Evolutionary conservation across 257 asterid genomes (phyloP), one percentile per base, ranked within the genome.

Genomic region (Schizonepeta tenuifolia): DNA sequence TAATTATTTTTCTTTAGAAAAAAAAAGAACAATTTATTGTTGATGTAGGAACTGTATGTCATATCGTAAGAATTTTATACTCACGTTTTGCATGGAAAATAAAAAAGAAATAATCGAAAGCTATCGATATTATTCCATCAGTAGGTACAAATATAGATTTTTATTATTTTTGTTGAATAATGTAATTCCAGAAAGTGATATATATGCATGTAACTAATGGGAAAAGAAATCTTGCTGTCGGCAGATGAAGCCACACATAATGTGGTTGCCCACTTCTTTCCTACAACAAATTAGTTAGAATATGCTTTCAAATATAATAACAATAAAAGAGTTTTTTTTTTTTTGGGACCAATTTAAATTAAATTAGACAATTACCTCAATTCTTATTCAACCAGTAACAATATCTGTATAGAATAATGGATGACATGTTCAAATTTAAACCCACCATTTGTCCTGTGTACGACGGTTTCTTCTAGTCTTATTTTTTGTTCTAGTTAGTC

Each of bases 181-280:
- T 33, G 46, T 20, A 24, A 35, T 63, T 9, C 9, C 10, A 73
- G 64, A 36, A 63, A 22, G 22, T 49, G 53, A 55, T 17, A 64
- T 40, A 7, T 5, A 7, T 35, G 35, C 49, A 38, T 20, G 26
- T 24, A 24, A 24, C 26, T 24, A 10, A 67, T 75, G 55, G 50
- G 74, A 9, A 72, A 68, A 61, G 20, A 76, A 50, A 69, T 51
- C 20, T 51, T 47, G 38, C 17, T 64, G 81, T 77, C 81, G 77
- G 81, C 73, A 64, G 44, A 63, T 63, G 70, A 63, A 61, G 58
- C 59, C 35, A 62, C 73, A 66, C 21, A 74, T 66, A 66, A 67
- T 75, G 55, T 46, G 74, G 68, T 9, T 9, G 41, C 79, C 79
- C 79, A 67, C 78, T 33, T 59, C 60, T 60, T 31, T 64, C 28